A percentile compares a stretch with the other conserved stretches of the same genome.
These are phyloP conservation scores for Maudiozyma barnettii DNA, from an alignment of 805 yeast species.

Conservation along the genomic window DNA sequence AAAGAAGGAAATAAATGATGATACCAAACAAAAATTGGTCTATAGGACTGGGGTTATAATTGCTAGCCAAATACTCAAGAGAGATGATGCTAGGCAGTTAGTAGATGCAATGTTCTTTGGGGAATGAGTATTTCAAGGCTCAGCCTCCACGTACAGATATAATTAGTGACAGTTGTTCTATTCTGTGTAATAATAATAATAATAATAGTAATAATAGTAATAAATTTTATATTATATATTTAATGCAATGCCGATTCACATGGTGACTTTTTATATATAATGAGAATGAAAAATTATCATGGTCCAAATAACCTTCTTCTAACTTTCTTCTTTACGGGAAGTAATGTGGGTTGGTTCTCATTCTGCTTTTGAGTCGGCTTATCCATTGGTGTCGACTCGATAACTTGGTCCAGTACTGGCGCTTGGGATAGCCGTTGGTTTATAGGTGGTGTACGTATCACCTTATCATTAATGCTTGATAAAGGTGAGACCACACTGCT, in stretches of 20 bases:
- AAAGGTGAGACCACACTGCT: neutral
- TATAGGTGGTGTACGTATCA: neutral
- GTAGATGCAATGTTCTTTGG: slow-evolving; percentile 67
- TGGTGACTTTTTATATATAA: neutral
- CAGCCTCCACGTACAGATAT: neutral
- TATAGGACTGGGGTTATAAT: slow-evolving; percentile 55
- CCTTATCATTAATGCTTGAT: neutral
- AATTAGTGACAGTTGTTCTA: neutral
- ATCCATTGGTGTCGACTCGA: neutral
- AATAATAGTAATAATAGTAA: neutral
- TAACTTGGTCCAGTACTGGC: neutral
- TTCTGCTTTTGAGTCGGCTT: neutral
- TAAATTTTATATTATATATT: neutral
- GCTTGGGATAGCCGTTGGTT: neutral
- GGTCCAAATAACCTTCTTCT: slow-evolving; percentile 33
- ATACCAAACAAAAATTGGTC: slow-evolving; percentile 35
- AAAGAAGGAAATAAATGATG: slow-evolving; percentile 28
- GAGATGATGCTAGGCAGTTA: slow-evolving; percentile 40
- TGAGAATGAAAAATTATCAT: neutral
- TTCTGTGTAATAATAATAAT: neutral
- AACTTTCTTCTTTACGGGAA: slow-evolving; percentile 17
- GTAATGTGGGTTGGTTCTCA: slow-evolving; percentile 11
- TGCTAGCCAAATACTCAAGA: slow-evolving; percentile 39
- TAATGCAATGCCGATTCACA: neutral
- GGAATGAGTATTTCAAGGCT: slow-evolving; percentile 27